These are phyloP conservation scores for Ascochyta rabiei DNA, from an alignment of 2,329 filamentous ascomycete species.

Conservation along the genomic window DNA sequence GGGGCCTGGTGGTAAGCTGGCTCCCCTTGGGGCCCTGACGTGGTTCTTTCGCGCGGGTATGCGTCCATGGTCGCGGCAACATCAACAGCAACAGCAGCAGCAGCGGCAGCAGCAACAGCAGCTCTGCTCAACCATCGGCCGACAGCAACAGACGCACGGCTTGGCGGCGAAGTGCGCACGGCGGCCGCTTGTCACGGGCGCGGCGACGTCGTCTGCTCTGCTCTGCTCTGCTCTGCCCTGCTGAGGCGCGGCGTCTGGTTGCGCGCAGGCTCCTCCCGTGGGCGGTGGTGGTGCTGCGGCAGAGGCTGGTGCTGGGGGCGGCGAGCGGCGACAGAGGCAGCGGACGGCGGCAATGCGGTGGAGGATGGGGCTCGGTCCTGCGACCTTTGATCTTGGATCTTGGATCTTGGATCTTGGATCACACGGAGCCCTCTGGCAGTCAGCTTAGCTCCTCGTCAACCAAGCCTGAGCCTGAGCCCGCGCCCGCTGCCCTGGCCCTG, in stretches of 20 bases:
- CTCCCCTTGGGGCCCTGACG: slow-evolving; percentile 44
- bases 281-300: slow-evolving; percentile 23
- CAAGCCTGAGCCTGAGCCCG: slow-evolving; percentile 23
- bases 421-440: slow-evolving; percentile 21
- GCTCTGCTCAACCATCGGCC: slow-evolving; percentile 19
- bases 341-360: slow-evolving; percentile 13
- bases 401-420: slow-evolving; percentile 10
- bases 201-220: slow-evolving; percentile 7
- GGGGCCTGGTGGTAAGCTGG: slow-evolving; percentile 41
- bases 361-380: slow-evolving; percentile 1
- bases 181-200: not conserved
- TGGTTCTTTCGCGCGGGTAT: slow-evolving; percentile 42
- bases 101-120: not conserved
- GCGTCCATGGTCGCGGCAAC: slow-evolving; percentile 33
- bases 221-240: not conserved
- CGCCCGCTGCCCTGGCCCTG: too few species aligned
- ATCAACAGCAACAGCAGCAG: slow-evolving; percentile 3
- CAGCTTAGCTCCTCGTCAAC: slow-evolving; percentile 18
- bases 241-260: slow-evolving; percentile 8
- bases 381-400: slow-evolving; percentile 5
- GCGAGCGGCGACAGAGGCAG: not conserved
- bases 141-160: slow-evolving; percentile 6
- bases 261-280: slow-evolving; percentile 17
- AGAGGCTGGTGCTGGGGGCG: too few species aligned
- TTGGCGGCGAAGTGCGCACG: not conserved